phyloP scores from a whole-genome alignment of 495 filamentous ascomycete genomes.

The Beverwykella pulmonaria region DNA sequence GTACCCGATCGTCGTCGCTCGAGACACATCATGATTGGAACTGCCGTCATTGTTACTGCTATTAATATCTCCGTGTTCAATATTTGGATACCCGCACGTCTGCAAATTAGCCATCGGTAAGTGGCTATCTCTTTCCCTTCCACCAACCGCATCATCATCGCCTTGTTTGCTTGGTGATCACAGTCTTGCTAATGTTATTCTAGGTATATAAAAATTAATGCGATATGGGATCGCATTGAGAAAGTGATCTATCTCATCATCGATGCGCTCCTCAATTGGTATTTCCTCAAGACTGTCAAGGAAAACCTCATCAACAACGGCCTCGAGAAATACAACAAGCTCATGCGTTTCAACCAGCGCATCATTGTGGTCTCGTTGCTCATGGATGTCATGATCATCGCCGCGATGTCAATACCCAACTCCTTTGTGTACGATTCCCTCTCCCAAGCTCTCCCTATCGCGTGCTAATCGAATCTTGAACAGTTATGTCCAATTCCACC shows the following conservation, averaged over 20 bases:
- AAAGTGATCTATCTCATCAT: conserved; percentile 28
- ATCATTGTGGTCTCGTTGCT: conserved; percentile 25
- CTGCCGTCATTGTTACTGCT: conserved; percentile 22
- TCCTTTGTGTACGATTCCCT: conserved; percentile 28
- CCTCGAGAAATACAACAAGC: conserved; percentile 31
- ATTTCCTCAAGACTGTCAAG: conserved; percentile 30
- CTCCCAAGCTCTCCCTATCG: neutral
- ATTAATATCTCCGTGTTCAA: conserved; percentile 32
- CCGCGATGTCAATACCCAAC: conserved; percentile 31
- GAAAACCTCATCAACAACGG: conserved; percentile 34
- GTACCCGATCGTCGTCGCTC: conserved; percentile 24
- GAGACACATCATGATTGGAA: conserved; percentile 29
- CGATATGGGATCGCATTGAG: conserved; percentile 31
- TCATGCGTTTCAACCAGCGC: conserved; percentile 29
- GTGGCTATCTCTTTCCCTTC: neutral
- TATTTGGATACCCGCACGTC: conserved; percentile 30
- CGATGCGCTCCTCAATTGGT: conserved; percentile 28
- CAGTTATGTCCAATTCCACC: conserved; percentile 34
- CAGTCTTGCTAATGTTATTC: neutral
- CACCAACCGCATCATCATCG: neutral
- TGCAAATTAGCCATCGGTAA: conserved; percentile 17
- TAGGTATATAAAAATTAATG: conserved; percentile 21
- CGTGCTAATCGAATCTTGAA: neutral
- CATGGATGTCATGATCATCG: conserved; percentile 36
- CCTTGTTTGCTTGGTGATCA: too few relatives aligned